Conservation (phyloP, 805 yeast genomes). For the Jamesozyma hellenica region DNA sequence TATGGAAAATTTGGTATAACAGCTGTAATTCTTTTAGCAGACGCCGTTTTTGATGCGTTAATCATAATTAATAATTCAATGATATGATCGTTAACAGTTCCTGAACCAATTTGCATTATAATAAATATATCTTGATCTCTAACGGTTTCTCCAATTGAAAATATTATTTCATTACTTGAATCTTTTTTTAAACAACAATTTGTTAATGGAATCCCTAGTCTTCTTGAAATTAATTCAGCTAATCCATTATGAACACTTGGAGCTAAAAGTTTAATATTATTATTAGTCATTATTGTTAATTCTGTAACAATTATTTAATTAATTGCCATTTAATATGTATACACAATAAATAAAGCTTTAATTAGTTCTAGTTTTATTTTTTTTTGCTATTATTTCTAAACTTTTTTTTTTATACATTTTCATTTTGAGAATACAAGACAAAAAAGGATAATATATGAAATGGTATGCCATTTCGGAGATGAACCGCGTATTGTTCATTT, state of each 20-base stretch:
- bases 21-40: conserved; percentile 78
- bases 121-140: conserved; percentile 78
- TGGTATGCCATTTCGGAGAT: no score
- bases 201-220: conserved; percentile 49
- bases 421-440: no score
- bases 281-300: conserved; percentile 52
- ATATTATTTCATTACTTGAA: conserved; percentile 65
- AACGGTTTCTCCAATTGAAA: conserved; percentile 70
- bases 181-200: conserved; percentile 57
- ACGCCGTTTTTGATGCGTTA: conserved; percentile 76
- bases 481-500: no score
- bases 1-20: conserved; percentile 79
- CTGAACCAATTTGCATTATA: conserved; percentile 70
- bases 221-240: conserved; percentile 55
- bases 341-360: no score
- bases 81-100: conserved; percentile 63
- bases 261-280: conserved; percentile 58
- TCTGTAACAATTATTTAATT: no score
- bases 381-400: no score
- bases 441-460: no score
- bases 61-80: conserved; percentile 68
- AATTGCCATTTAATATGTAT: no score
- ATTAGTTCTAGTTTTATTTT: no score
- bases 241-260: conserved; percentile 58
- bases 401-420: no score